Percentiles rank a stretch among this genome's conserved stretches.
phyloP scores from a whole-genome alignment of 2,329 filamentous ascomycete genomes.

The Ophiosphaerella narmari region DNA sequence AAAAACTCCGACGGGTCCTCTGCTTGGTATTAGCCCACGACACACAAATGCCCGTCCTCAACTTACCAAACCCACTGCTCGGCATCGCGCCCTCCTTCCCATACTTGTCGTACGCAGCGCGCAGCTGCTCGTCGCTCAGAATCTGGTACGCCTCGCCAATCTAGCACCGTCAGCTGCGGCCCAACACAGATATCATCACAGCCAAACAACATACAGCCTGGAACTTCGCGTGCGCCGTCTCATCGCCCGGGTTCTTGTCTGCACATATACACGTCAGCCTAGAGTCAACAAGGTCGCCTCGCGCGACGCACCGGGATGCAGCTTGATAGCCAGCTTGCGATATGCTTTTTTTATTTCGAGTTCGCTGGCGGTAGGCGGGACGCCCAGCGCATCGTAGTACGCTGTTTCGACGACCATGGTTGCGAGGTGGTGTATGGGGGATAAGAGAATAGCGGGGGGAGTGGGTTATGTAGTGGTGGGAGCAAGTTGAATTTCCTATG shows the following conservation, averaged over 20 bases:
- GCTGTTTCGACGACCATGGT: conserved; percentile 83
- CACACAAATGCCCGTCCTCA: too few species aligned
- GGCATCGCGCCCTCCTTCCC: conserved; percentile 95
- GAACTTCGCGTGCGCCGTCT: conserved; percentile 90
- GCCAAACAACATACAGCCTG: conserved; percentile 67
- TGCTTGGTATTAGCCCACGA: conserved; percentile 26
- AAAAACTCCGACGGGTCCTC: conserved; percentile 97
- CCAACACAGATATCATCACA: too few species aligned
- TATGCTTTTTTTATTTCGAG: conserved; percentile 98
- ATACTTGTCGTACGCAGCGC: conserved; percentile 93
- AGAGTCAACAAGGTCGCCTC: conserved; percentile 26
- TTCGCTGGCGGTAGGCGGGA: conserved; percentile 81
- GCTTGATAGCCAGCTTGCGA: conserved; percentile 85
- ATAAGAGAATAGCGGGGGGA: conserved; percentile 8
- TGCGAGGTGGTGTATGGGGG: background rate
- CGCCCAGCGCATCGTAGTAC: conserved; percentile 87
- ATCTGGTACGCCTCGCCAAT: conserved; percentile 78
- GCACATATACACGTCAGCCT: conserved; percentile 14
- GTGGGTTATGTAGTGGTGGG: conserved; percentile 11
- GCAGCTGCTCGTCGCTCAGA: conserved; percentile 82
- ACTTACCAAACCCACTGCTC: conserved; percentile 78
- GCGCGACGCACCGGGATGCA: conserved; percentile 72
- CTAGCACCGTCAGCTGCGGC: conserved; percentile 37
- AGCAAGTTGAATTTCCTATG: conserved; percentile 14
- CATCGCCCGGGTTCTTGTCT: conserved; percentile 98